These are phyloP conservation scores for Mariannaea elegans DNA, from an alignment of 2,329 filamentous ascomycete species.

Conservation along the genomic window DNA sequence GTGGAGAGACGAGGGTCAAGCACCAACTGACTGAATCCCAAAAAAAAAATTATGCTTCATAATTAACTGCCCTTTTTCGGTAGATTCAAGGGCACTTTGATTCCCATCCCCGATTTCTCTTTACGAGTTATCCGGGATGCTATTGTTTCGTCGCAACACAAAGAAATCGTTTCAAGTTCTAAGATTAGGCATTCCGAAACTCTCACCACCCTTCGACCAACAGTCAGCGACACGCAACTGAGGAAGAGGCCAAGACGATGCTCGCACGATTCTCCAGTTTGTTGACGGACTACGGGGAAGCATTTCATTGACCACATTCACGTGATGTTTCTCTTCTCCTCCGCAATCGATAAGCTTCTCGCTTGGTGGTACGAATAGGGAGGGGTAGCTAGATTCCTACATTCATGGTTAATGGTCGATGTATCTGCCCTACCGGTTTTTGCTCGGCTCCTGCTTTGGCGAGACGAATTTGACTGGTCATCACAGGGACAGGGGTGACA, in stretches of 20 bases:
- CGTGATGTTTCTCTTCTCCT: constrained; percentile 17
- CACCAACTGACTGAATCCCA: constrained; percentile 11
- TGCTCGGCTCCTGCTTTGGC: constrained; percentile 4
- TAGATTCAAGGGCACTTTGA: background rate
- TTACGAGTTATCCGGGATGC: background rate
- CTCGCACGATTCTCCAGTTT: background rate
- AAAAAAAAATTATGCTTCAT: background rate
- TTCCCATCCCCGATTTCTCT: background rate
- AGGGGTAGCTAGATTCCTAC: constrained; percentile 9
- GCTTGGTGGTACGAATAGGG: constrained; percentile 11
- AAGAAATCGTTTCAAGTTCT: background rate
- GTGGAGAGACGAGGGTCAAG: constrained; percentile 3
- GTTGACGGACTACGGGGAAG: constrained; percentile 18
- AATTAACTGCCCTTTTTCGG: constrained; percentile 2
- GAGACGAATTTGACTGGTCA: constrained; percentile 24
- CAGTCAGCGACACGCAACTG: background rate
- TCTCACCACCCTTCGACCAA: background rate
- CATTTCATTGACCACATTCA: constrained; percentile 5
- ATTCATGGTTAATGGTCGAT: constrained; percentile 18
- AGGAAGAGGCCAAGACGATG: background rate
- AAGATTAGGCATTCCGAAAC: background rate
- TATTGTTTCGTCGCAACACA: background rate
- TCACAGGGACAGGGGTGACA: constrained; percentile 23
- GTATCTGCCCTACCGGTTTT: constrained; percentile 8
- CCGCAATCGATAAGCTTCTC: constrained; percentile 21